Conservation (phyloP, 441 rosid genomes). For the Theobroma grandiflorum region DNA sequence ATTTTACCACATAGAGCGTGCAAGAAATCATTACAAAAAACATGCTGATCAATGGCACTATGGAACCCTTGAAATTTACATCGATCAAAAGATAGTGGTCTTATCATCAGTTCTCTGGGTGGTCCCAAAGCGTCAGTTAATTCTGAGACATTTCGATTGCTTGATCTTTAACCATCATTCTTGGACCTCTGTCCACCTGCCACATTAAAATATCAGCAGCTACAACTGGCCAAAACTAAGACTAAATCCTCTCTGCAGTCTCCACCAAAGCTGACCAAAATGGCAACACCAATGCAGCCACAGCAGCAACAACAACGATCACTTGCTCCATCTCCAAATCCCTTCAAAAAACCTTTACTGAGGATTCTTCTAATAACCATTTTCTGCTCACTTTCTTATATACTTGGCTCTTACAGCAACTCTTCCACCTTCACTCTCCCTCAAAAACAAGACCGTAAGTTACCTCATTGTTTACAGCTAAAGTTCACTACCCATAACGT, state of each 20-base stretch:
- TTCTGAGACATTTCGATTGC: background rate
- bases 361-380: conserved; percentile 30
- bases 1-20: background rate
- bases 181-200: background rate
- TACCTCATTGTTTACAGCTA: conserved; percentile 28
- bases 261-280: conserved; percentile 12
- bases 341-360: conserved; percentile 16
- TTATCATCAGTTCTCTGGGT: background rate
- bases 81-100: background rate
- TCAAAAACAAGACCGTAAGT: conserved; percentile 11
- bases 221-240: background rate
- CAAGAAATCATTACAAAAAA: conserved; percentile 7
- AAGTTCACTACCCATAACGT: conserved; percentile 18
- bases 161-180: no score
- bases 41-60: background rate
- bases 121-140: background rate
- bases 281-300: conserved; percentile 6
- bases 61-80: background rate
- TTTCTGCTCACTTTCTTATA: conserved; percentile 41
- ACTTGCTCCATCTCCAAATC: conserved; percentile 19
- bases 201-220: background rate
- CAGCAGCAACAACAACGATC: conserved; percentile 6
- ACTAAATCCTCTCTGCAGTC: conserved; percentile 8
- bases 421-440: conserved; percentile 24
- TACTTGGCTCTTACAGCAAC: conserved; percentile 43